Base-by-base conservation (phyloP, 2,329 filamentous ascomycete species). In the Colletotrichum liaoningense region DNA sequence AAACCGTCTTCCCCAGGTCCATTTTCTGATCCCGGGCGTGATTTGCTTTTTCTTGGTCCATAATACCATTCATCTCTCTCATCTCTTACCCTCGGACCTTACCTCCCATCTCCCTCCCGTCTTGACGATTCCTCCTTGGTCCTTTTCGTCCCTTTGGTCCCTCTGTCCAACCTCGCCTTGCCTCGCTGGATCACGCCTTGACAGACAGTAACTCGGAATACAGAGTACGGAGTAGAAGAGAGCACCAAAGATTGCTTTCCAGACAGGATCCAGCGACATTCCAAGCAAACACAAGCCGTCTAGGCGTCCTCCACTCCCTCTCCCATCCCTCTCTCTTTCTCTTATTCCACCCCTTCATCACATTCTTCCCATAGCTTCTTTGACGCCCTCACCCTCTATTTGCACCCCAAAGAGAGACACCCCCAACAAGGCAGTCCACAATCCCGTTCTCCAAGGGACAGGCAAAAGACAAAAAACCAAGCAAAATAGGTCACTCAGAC, bases 161-260 rank as follows among this genome's bases (percentile, higher is more conserved):
- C 62, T 66, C 56, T 67, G 42, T 70, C 46, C 71, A 70, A 70
- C 71, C 71, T 70, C 35, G 33, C 59, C 26, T 57, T 46, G 67
- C 56, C 59, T 72, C 58, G 69, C 52, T 26, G 24, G 12, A 5
- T 35, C 56, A 57, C 63, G 57, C 55, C 69, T 42, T 22, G 35
- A 19, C 64, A 58, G 58, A 42, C n/a, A 49, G 38, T 28, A n/a
- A 58, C 5, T 28, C 42, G 35, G 16, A 11, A 38, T 54, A 26
- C 55, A 35, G 11, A 42, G 16, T 58, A 26, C 55, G 22, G 11
- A 42, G 16, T 11, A 24, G 30, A 49, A 70, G 6, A 42, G 30
- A 70, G 54, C 60, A 42, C 46, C 22, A 30, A 30, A 52, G 57
- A 42, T 35, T 69, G 66, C 66, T 63, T 63, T 57, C 22, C 56